Evolutionary conservation across 2,329 filamentous ascomycete genomes (phyloP), one percentile per base, ranked within the genome.

Genomic region (Zymoseptoria crescenta): DNA sequence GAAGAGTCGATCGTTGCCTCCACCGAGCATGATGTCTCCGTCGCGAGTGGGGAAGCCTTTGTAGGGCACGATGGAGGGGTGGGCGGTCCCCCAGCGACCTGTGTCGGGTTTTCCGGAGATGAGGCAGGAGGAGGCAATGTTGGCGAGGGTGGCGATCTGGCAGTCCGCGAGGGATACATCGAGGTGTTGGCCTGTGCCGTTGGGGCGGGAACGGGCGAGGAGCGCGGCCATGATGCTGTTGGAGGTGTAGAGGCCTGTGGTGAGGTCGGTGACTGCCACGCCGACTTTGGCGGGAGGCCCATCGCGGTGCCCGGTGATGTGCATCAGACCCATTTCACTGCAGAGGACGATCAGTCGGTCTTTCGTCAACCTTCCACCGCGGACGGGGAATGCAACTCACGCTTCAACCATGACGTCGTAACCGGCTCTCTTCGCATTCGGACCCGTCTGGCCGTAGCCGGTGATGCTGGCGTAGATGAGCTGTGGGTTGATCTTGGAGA

Each of bases 381-480:
- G n/a, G n/a, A n/a, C n/a, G n/a, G n/a, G n/a, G n/a, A n/a, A n/a
- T n/a, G n/a, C n/a, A 3, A 49, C 75, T 59, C 67, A 79, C 60
- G 94, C 94, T 78, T 99, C 94, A 9, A 99, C 93, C 93, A 99
- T 99, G 66, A 99, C 94, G 75, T 99, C 94, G 79, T 99, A 99
- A 4, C 94, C 94, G 3, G 94, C 91, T 13, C 94, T 83, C 64
- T 86, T 83, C 5, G 87, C 85, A 74, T 96, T 96, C 0, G 94
- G 94, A 0, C 94, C 94, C 1, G 89, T 96, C 73, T 99, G 94
- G 1, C 94, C 94, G 71, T 97, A 99, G 0, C 94, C 94, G 0
- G 94, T 99, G 68, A 99, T 96, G 66, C 91, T 96, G 13, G 93
- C 91, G 71, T 99, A 99, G 66, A 99, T 89, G 52, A 99, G 80